phyloP scores from a whole-genome alignment of 2,329 filamentous ascomycete species.

The Juglanconis sp. region DNA sequence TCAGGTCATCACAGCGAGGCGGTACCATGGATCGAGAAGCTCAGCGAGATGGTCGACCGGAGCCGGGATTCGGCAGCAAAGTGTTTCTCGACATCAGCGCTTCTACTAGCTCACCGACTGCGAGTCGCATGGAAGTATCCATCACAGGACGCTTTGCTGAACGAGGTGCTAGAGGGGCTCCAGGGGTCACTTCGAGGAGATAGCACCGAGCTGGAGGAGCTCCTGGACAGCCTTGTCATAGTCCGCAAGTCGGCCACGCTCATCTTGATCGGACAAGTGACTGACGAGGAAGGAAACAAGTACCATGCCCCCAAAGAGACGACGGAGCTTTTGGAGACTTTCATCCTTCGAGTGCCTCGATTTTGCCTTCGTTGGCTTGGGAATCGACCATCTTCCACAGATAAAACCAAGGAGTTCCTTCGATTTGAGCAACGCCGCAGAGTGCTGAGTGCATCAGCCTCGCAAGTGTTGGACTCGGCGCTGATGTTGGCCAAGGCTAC shows the following conservation, averaged over 20 bases:
- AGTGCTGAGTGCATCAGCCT: slow-evolving; percentile 48
- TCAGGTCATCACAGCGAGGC: slow-evolving; percentile 50
- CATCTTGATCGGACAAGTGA: slow-evolving; percentile 34
- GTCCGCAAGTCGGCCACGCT: slow-evolving; percentile 53
- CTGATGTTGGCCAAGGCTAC: slow-evolving; percentile 54
- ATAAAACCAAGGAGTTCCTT: slow-evolving; percentile 53
- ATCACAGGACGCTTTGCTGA: slow-evolving; percentile 40
- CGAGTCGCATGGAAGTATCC: slow-evolving; percentile 38
- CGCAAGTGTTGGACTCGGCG: slow-evolving; percentile 57
- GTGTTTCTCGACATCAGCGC: slow-evolving; percentile 51
- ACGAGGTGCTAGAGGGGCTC: slow-evolving; percentile 51
- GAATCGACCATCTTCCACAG: slow-evolving; percentile 48
- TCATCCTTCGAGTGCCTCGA: slow-evolving; percentile 57
- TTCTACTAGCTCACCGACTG: slow-evolving; percentile 52
- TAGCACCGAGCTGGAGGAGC: slow-evolving; percentile 56
- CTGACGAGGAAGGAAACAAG: slow-evolving; percentile 13
- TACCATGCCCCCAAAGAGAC: slow-evolving; percentile 20
- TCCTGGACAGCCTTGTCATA: slow-evolving; percentile 54
- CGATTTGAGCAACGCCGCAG: slow-evolving; percentile 61
- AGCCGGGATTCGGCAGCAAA: slow-evolving; percentile 45
- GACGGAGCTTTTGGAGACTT: slow-evolving; percentile 46
- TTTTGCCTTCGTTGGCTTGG: slow-evolving; percentile 62
- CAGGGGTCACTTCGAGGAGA: slow-evolving; percentile 59
- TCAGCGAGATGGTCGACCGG: slow-evolving; percentile 36
- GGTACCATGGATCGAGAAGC: slow-evolving; percentile 50